Evolutionary conservation across 2,329 filamentous ascomycete species (phyloP), one percentile per base, ranked within the genome.

Genomic region (Pyricularia pennisetigena): DNA sequence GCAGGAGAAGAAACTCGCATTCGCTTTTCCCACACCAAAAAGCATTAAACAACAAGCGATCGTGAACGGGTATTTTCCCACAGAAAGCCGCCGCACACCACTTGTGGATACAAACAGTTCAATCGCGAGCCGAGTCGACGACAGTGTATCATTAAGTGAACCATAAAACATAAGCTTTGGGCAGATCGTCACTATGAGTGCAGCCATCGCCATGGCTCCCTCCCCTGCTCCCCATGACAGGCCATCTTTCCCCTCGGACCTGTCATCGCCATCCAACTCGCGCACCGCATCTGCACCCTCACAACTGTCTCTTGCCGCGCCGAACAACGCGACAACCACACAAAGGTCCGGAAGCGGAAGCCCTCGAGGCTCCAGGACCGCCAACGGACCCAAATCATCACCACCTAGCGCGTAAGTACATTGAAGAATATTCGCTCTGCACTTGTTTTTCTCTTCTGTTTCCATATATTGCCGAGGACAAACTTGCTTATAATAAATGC

Each of bases 141-240:
- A 30, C 63, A 32, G n/a, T 20, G 24, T n/a, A 64, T 4, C 26
- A 62, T 35, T 35, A 65, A 9, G 63, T 7, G 12, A 23, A 65
- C 26, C 2, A 64, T 8, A 30, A n/a, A 49, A n/a, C 3, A 24
- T 23, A 65, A 23, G 30, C 7, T 30, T 5, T n/a, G 4, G n/a
- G 29, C 63, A 41, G 29, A 65, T 65, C 63, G 63, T 72, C 73
- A 88, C 74, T 77, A 90, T 90, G 87, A 89, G 86, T 81, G 83
- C 87, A 77, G 86, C 86, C 78, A 85, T 89, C 76, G 86, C 87
- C 74, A 89, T 89, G 87, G 87, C 85, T 76, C 86, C 87, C 72
- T 89, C 87, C 76, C 87, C 87, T 75, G 87, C 86, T 79, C 87
- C 86, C 72, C 86, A 89, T 77, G 87, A 89, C 77, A 82, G 86